phyloP scores from a whole-genome alignment of 2,329 filamentous ascomycete species.

The Xylariomycetidae sp. region DNA sequence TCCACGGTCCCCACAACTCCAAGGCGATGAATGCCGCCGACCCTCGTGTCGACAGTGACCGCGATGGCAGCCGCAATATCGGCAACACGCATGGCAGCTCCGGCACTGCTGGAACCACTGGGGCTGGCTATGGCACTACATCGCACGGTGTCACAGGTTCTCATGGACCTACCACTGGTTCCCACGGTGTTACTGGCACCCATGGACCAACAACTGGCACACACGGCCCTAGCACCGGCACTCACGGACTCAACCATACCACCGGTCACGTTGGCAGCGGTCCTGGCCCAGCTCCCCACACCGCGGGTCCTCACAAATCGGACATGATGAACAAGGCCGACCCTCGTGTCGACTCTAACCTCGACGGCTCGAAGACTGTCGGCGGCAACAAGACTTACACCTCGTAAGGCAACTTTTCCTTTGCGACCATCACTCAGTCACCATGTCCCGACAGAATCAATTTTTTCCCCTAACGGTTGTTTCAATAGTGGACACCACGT shows the following conservation, averaged over 20 bases:
- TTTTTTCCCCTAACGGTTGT: no score
- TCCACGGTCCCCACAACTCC: conserved; percentile 37
- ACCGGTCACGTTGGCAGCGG: conserved; percentile 11
- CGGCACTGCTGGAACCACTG: conserved; percentile 17
- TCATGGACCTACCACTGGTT: conserved; percentile 9
- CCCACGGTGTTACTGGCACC: conserved; percentile 15
- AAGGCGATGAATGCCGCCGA: conserved; percentile 44
- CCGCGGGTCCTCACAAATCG: conserved; percentile 47
- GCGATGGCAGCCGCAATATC: conserved; percentile 32
- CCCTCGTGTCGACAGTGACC: conserved; percentile 47
- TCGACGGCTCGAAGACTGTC: conserved; percentile 49
- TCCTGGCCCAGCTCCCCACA: conserved; percentile 37
- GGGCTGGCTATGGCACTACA: conserved; percentile 25
- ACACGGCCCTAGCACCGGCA: conserved; percentile 7
- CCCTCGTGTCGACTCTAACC: conserved; percentile 51
- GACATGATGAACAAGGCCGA: conserved; percentile 52
- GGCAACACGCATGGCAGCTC: conserved; percentile 29
- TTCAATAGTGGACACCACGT: no score
- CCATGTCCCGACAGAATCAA: no score
- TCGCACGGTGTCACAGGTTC: conserved; percentile 25
- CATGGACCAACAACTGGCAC: conserved; percentile 1
- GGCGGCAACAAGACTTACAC: conserved; percentile 49
- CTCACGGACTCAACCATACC: conserved; percentile 15
- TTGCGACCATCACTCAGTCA: conserved; percentile 1
- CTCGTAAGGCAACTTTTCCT: conserved; percentile 32